Percentiles rank a stretch among this genome's conserved stretches.
Evolutionary conservation across 2,329 filamentous ascomycete genomes (phyloP).

Genomic region (Epichloe uncinata): DNA sequence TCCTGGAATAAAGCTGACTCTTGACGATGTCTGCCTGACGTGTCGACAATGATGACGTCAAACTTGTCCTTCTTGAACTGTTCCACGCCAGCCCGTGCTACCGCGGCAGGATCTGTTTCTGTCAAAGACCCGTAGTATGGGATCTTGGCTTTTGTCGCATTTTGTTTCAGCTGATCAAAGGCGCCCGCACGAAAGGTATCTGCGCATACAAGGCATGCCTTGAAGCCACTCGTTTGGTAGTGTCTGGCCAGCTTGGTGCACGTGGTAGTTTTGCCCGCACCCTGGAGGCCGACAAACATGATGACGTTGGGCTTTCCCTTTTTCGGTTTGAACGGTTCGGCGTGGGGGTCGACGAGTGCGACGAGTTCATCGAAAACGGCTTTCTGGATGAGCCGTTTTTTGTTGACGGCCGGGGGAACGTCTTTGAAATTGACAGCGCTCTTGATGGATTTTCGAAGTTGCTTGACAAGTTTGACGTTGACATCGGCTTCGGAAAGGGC

Average conservation of each 20-base stretch:
- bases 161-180: constrained; percentile 97
- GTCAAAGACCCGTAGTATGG: constrained; percentile 96
- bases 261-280: constrained; percentile 94
- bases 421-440: constrained; percentile 88
- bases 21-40: constrained; percentile 85
- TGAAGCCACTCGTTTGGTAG: constrained; percentile 89
- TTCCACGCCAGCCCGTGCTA: constrained; percentile 89
- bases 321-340: constrained; percentile 90
- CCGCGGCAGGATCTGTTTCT: constrained; percentile 87
- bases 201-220: constrained; percentile 85
- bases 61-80: constrained; percentile 99
- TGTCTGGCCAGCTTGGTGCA: constrained; percentile 94
- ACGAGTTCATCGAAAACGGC: constrained; percentile 95
- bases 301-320: constrained; percentile 95
- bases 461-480: constrained; percentile 84
- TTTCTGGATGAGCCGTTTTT: constrained; percentile 97
- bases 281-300: constrained; percentile 98
- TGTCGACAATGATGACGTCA: constrained; percentile 97
- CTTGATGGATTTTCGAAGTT: constrained; percentile 87
- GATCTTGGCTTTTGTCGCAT: constrained; percentile 97
- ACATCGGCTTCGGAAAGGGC: constrained; percentile 95
- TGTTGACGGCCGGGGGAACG: constrained; percentile 77
- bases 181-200: constrained; percentile 98
- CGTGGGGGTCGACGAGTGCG: constrained; percentile 87
- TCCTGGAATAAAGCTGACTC: constrained; percentile 92